phyloP scores from a whole-genome alignment of 805 yeast genomes.

The Teunomyces stri region DNA sequence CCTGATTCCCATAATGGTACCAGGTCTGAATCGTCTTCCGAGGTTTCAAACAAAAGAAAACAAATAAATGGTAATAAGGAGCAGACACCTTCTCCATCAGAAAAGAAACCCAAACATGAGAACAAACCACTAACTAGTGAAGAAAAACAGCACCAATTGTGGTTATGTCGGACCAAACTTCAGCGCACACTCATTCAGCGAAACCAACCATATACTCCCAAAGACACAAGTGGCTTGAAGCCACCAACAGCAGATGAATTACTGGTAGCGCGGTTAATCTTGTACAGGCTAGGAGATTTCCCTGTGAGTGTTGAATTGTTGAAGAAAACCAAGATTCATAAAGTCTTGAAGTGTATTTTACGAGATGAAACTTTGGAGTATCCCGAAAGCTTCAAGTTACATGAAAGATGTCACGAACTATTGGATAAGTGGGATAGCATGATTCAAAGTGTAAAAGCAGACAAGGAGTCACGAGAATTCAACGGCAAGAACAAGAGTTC shows the following conservation, averaged over 20 bases:
- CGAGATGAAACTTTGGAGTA: slow-evolving; percentile 39
- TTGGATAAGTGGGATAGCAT: slow-evolving; percentile 40
- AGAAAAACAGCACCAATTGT: slow-evolving; percentile 44
- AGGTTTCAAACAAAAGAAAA: slow-evolving; percentile 5
- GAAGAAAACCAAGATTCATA: slow-evolving; percentile 47
- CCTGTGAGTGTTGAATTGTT: slow-evolving; percentile 41
- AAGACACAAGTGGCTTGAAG: slow-evolving; percentile 29
- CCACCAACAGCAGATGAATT: slow-evolving; percentile 47
- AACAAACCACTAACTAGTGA: slow-evolving; percentile 28
- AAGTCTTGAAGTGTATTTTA: slow-evolving; percentile 49
- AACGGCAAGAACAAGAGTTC: slow-evolving; percentile 1
- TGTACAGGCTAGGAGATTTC: slow-evolving; percentile 42
- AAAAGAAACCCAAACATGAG: slow-evolving; percentile 6
- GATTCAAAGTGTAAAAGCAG: slow-evolving; percentile 36
- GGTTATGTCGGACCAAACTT: slow-evolving; percentile 47
- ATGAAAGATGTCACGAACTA: slow-evolving; percentile 42
- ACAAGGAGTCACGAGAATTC: slow-evolving; percentile 15
- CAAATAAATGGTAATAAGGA: slow-evolving; percentile 8
- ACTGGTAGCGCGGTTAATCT: slow-evolving; percentile 36
- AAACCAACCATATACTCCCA: slow-evolving; percentile 38
- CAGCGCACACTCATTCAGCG: slow-evolving; percentile 50
- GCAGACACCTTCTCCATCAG: slow-evolving; percentile 4
- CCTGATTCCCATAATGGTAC: slow-evolving; percentile 5
- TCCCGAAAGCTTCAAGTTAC: slow-evolving; percentile 45
- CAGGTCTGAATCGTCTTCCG: slow-evolving; percentile 2